These are phyloP conservation scores for Rhizopogon rudus DNA, from an alignment of 768 basidiomycete genomes.

Conservation along the genomic window DNA sequence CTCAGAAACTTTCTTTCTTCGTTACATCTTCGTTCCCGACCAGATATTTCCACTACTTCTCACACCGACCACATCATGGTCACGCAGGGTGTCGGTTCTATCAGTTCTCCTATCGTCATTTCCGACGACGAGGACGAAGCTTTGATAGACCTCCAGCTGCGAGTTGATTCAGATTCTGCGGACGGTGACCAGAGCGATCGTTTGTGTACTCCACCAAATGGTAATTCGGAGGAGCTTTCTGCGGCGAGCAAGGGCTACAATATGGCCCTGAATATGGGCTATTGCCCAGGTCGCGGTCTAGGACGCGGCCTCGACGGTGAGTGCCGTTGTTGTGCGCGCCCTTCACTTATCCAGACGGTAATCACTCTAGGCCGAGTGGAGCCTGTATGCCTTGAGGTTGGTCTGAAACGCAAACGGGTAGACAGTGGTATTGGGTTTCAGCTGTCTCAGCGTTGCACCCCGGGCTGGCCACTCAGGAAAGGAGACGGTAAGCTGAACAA, in stretches of 20 bases:
- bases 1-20: not conserved
- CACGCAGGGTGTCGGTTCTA: slow-evolving; percentile 16
- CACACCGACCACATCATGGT: slow-evolving; percentile 5
- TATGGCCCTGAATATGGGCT: slow-evolving; percentile 10
- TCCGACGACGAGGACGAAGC: slow-evolving; percentile 23
- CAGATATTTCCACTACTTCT: not conserved
- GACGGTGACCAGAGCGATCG: slow-evolving; percentile 1
- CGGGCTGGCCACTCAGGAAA: not conserved
- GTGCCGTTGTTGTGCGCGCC: not conserved
- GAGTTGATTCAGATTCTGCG: not conserved
- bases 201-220: not conserved
- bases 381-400: slow-evolving; percentile 7
- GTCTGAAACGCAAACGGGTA: slow-evolving; percentile 7
- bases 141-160: slow-evolving; percentile 8
- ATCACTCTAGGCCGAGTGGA: slow-evolving; percentile 8
- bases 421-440: slow-evolving; percentile 11
- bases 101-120: slow-evolving; percentile 23
- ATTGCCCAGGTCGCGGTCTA: slow-evolving; percentile 10
- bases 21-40: not conserved
- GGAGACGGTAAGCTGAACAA: slow-evolving; percentile 2
- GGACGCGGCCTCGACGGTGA: slow-evolving; percentile 10
- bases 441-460: not conserved
- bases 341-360: slow-evolving; percentile 5
- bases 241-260: slow-evolving; percentile 4
- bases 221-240: slow-evolving; percentile 2